Percentiles rank a stretch among this genome's conserved stretches.
Conservation (phyloP, 441 rosid genomes). For the Euphorbia celastroides region DNA sequence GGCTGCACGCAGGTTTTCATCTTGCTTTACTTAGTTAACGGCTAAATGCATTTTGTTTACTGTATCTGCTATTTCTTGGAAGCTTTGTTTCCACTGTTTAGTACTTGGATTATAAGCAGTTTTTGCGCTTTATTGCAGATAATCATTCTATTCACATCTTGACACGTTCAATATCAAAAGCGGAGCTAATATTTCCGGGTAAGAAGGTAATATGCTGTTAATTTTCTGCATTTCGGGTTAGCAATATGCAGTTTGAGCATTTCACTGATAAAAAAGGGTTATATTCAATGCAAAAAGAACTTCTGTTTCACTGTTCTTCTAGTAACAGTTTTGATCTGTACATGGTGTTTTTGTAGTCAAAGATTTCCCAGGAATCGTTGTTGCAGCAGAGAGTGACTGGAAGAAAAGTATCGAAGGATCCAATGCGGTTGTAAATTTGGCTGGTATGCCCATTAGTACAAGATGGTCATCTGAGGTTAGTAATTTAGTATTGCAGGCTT, state of each 20-base stretch:
- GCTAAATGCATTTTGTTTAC: not conserved
- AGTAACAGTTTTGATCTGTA: slow-evolving; percentile 3
- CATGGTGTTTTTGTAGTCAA: slow-evolving; percentile 37
- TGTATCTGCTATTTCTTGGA: not conserved
- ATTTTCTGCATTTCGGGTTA: slow-evolving; percentile 5
- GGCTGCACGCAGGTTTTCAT: slow-evolving; percentile 61
- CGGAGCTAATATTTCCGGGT: slow-evolving; percentile 89
- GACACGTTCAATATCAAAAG: slow-evolving; percentile 82
- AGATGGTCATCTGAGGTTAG: slow-evolving; percentile 95
- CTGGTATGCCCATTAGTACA: slow-evolving; percentile 83
- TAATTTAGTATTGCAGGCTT: no score
- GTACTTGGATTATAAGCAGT: not conserved
- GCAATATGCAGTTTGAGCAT: not conserved
- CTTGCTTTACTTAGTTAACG: slow-evolving; percentile 2
- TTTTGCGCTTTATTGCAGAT: slow-evolving; percentile 54
- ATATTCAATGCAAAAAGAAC: not conserved
- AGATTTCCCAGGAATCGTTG: slow-evolving; percentile 62
- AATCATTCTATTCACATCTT: slow-evolving; percentile 61
- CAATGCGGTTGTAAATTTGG: slow-evolving; percentile 88
- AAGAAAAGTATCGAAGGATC: slow-evolving; percentile 64
- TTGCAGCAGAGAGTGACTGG: slow-evolving; percentile 79
- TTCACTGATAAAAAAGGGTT: not conserved
- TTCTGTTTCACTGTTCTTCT: not conserved
- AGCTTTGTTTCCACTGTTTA: not conserved
- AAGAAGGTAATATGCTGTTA: slow-evolving; percentile 76